Base-by-base conservation (phyloP, 768 basidiomycete genomes). In the Scleroderma citrinum region DNA sequence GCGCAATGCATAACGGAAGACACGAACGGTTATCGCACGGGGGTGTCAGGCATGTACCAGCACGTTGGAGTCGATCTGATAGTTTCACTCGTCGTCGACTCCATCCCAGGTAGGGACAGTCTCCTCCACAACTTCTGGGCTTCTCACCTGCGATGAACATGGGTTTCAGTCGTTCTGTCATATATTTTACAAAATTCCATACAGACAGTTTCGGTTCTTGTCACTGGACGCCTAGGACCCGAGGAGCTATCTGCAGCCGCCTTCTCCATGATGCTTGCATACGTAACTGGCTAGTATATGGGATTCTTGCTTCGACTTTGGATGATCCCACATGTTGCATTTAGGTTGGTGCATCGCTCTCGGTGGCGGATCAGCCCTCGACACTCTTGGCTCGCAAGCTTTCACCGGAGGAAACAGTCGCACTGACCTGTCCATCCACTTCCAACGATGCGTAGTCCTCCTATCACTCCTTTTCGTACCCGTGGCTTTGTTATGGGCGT, bases 291-390 rank as follows among this genome's bases (percentile, higher is more conserved):
- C 78, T 68, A 81, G 81, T 82, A 64, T 59, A 60, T 53, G 52
- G 48, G 46, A 50, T 53, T 50, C 40, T 58, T 63, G 41, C 51
- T 26, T 44, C 50, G 47, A 55, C 48, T 57, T 41, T 58, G 51
- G 60, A 68, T 72, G 76, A 75, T 82, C 78, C 78, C 76, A 79
- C 73, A 57, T 61, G 59, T 53, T 50, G 47, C 53, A 44, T 50
- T 57, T 64, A 87, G 86, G 86, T 35, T 87, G 85, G 84, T 81
- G 79, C 58, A 73, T 88, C 48, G 86, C 85, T 11, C 73, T 88
- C 17, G 86, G 86, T 13, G 86, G 86, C n/a, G 83, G 85, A 0
- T 85, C 85, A 3, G 85, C 83, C 7, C 72, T 88, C 31, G 86
- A 88, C 61, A 89, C 87, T 0, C 71, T 88, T 48, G 85, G 85